Base-by-base conservation (phyloP, 768 basidiomycete species). In the Boletus tylopilopsis region DNA sequence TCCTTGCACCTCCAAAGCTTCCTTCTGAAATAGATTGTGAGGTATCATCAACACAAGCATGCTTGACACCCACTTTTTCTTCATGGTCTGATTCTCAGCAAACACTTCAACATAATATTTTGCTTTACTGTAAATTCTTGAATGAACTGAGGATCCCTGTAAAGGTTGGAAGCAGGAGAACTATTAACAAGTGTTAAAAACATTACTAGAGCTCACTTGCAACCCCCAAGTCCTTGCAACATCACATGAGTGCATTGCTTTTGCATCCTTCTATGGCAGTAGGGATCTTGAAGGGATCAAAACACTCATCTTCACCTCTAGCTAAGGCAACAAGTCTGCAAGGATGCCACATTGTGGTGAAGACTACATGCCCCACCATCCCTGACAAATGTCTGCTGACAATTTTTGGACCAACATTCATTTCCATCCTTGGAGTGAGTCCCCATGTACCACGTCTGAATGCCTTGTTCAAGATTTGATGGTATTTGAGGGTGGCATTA, bases 381-480 rank as follows among this genome's bases (percentile, higher is more conserved):
- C 95, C 29, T 92, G 78, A 61, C 93, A 96, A 18, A 98, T 97
- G 95, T 44, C 95, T 73, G 60, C 89, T 92, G 34, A 97, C 94
- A 43, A 94, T 76, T 64, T 81, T 88, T 2, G 88, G 85, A 0
- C 87, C 82, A 9, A 97, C 90, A 57, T 93, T 89, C 6, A 91
- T 94, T 69, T 95, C 91, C 38, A 88, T 85, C 13, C 95, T 79
- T 2, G 95, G 95, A 12, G 94, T 95, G 38, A 97, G 79, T 11
- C 95, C 95, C 95, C 95, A 97, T 6, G 86, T 94, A 7, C 95
- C 95, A 18, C 95, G 95, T 11, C 95, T 94, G 60, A 98, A 97
- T 0, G 95, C 93, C 58, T 78, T 84, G 73, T 97, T 97, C 40
- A 97, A 70, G 29, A 91, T 83, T 21, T 95, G 81, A 16, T 95